Conservation (phyloP, 2,329 filamentous ascomycete species). For the Periconia macrospinosa region DNA sequence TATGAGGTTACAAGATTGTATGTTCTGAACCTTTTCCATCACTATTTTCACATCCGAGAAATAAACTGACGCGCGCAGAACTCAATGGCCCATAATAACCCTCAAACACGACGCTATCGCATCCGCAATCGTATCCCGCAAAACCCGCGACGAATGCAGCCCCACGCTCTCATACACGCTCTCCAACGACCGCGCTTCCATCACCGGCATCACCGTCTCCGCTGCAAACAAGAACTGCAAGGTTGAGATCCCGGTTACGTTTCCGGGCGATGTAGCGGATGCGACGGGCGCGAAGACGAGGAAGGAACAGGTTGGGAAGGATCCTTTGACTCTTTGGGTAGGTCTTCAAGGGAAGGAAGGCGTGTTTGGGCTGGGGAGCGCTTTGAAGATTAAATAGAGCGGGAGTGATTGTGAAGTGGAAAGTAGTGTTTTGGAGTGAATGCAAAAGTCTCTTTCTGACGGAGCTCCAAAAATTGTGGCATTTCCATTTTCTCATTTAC, state of each 20-base stretch:
- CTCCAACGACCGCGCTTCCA: conserved; percentile 43
- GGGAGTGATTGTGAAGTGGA: background rate
- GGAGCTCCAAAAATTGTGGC: no score
- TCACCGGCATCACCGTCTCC: conserved; percentile 51
- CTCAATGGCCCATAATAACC: conserved; percentile 54
- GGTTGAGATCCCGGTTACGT: conserved; percentile 55
- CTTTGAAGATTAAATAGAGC: conserved; percentile 1
- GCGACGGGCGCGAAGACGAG: conserved; percentile 33
- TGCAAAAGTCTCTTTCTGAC: no score
- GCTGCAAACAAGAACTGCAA: conserved; percentile 51
- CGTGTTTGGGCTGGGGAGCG: conserved; percentile 5
- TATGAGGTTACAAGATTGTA: conserved; percentile 55
- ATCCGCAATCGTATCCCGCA: conserved; percentile 52
- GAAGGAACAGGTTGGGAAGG: conserved; percentile 54
- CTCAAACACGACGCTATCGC: conserved; percentile 59
- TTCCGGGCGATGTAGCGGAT: conserved; percentile 48
- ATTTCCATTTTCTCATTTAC: no score
- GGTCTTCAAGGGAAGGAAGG: conserved; percentile 24
- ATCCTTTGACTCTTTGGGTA: conserved; percentile 38
- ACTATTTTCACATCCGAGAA: background rate
- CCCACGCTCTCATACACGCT: conserved; percentile 51
- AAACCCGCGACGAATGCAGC: conserved; percentile 54
- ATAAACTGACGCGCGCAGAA: conserved; percentile 6
- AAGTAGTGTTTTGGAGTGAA: no score
- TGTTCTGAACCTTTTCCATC: conserved; percentile 1